Percentiles rank a stretch among this genome's conserved stretches.
phyloP scores from a whole-genome alignment of 192 early-diverging fungal species.

The Coemansia sp. region DNA sequence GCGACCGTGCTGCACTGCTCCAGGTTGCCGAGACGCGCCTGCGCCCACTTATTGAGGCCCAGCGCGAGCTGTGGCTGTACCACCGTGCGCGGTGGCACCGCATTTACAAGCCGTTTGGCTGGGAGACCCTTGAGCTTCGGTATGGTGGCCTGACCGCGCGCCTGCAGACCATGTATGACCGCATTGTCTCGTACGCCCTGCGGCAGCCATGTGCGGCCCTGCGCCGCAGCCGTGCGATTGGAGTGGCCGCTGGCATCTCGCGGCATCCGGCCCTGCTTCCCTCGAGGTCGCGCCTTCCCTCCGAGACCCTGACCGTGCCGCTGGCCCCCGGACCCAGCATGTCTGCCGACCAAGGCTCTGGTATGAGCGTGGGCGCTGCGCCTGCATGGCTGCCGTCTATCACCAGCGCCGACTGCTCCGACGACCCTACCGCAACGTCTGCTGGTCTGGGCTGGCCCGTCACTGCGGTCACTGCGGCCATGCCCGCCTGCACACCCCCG shows the following conservation, averaged over 20 bases:
- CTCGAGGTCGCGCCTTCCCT: conserved; percentile 18
- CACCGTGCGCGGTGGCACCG: conserved; percentile 76
- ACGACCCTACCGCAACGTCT: neutral
- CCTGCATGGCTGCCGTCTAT: conserved; percentile 36
- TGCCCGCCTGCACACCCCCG: neutral
- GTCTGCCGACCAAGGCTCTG: conserved; percentile 24
- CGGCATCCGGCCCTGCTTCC: conserved; percentile 39
- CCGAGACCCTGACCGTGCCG: conserved; percentile 3
- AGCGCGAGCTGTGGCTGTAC: conserved; percentile 74
- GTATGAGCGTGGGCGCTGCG: conserved; percentile 30
- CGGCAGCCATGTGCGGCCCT: conserved; percentile 16
- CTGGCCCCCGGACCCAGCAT: conserved; percentile 35
- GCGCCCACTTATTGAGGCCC: conserved; percentile 58
- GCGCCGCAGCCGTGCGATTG: conserved; percentile 44
- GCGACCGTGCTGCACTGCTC: conserved; percentile 54
- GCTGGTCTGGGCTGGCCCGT: conserved; percentile 38
- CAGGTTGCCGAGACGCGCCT: conserved; percentile 59
- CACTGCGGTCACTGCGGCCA: neutral
- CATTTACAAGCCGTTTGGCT: conserved; percentile 83
- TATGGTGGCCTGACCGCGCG: conserved; percentile 74
- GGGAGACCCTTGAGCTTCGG: conserved; percentile 79
- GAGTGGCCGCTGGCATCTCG: conserved; percentile 43
- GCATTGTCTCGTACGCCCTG: conserved; percentile 58
- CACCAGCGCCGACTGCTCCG: neutral
- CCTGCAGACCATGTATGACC: conserved; percentile 66